These are phyloP conservation scores for Dryadomyces sulphureus DNA, from an alignment of 2,329 filamentous ascomycete genomes.

Conservation along the genomic window DNA sequence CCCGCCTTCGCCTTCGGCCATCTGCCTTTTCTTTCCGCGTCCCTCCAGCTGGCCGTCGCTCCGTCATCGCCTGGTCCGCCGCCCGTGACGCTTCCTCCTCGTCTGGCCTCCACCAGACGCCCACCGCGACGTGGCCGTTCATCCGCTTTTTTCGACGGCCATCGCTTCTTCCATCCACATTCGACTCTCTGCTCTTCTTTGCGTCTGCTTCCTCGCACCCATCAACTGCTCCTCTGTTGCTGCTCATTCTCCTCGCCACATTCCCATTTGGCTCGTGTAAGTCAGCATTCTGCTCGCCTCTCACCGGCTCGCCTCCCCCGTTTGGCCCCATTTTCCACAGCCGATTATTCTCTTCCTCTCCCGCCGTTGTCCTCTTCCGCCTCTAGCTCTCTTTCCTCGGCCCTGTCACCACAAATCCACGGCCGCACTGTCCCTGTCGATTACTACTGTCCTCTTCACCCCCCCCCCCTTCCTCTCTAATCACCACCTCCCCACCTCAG, in stretches of 20 bases:
- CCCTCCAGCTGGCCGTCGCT: neutral
- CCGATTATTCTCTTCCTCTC: neutral
- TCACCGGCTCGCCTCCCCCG: neutral
- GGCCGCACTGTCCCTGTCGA: conserved; percentile 2
- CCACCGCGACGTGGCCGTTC: neutral
- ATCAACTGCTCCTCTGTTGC: neutral
- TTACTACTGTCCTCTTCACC: neutral
- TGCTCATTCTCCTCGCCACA: neutral
- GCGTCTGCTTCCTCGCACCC: neutral
- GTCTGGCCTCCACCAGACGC: neutral
- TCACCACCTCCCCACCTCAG: conserved; percentile 9
- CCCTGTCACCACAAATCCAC: conserved; percentile 2
- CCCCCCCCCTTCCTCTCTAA: neutral
- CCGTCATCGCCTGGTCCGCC: neutral
- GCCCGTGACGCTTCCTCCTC: neutral
- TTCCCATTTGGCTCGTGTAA: conserved; percentile 1
- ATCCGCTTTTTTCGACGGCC: neutral
- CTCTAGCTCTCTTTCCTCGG: neutral
- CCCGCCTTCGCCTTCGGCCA: conserved; percentile 1
- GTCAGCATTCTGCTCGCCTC: neutral
- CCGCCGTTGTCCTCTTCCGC: neutral
- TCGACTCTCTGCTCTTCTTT: neutral
- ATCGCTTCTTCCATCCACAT: conserved; percentile 12
- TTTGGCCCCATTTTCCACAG: neutral
- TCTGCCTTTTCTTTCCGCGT: neutral